Evolutionary conservation across 2,329 filamentous ascomycete species (phyloP).

Genomic region (Arthrinium puccinioides): DNA sequence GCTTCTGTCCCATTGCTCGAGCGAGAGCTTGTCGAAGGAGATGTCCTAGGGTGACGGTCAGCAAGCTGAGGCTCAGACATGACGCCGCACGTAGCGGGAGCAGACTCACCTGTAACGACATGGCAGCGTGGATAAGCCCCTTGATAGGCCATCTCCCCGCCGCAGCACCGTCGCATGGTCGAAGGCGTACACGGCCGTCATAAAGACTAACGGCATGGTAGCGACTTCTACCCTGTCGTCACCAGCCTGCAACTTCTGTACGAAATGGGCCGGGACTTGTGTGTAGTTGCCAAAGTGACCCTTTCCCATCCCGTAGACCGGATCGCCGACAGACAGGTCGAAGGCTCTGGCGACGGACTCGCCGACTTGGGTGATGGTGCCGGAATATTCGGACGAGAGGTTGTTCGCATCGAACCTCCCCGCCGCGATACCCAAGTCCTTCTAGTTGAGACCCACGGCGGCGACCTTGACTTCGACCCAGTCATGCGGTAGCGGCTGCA

Average conservation of each 20-base stretch:
- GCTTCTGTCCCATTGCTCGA: neutral
- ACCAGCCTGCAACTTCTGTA: constrained; percentile 10
- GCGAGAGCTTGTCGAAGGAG: neutral
- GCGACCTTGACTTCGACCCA: constrained; percentile 20
- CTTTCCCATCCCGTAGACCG: constrained; percentile 15
- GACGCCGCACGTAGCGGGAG: no score
- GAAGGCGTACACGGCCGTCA: constrained; percentile 20
- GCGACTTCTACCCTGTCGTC: constrained; percentile 12
- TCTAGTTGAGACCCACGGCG: constrained; percentile 19
- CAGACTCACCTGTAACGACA: neutral
- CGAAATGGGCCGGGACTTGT: constrained; percentile 13
- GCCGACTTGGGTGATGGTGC: constrained; percentile 13
- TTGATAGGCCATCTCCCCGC: constrained; percentile 7
- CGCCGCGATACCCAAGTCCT: constrained; percentile 15
- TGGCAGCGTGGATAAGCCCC: constrained; percentile 7
- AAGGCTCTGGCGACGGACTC: constrained; percentile 4
- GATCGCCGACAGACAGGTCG: constrained; percentile 14
- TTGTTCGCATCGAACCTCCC: constrained; percentile 14
- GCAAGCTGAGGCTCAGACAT: no score
- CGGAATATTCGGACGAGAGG: constrained; percentile 11
- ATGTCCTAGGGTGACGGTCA: neutral
- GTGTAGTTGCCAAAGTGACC: constrained; percentile 17
- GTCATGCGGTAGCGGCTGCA: constrained; percentile 8
- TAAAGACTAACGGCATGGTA: constrained; percentile 16
- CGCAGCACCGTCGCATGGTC: constrained; percentile 13